Evolutionary conservation across 257 asterid species (phyloP).

Genomic region (Salvia splendens): DNA sequence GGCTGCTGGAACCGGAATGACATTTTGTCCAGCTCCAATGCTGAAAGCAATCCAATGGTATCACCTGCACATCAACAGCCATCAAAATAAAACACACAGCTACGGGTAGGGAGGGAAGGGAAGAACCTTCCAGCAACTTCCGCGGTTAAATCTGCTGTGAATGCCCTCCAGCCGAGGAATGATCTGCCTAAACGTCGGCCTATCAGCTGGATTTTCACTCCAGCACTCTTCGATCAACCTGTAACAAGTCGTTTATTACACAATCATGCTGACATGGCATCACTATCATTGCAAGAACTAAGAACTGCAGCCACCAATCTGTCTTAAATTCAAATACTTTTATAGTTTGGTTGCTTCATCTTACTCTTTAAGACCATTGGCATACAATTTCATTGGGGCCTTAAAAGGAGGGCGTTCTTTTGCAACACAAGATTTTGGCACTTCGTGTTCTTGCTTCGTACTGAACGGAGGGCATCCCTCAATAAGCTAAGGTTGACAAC

Average conservation of each 20-base stretch:
- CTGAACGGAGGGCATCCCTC: constrained; percentile 80
- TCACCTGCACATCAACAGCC: constrained; percentile 36
- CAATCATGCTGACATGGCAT: neutral
- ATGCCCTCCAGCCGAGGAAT: constrained; percentile 77
- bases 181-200: constrained; percentile 84
- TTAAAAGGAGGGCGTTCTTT: constrained; percentile 81
- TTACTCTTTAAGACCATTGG: constrained; percentile 80
- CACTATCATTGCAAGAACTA: neutral
- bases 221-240: constrained; percentile 94
- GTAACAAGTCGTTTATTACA: constrained; percentile 25
- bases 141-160: constrained; percentile 54
- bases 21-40: constrained; percentile 53
- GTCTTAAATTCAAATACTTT: too few species aligned
- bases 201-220: constrained; percentile 66
- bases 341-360: too few species aligned
- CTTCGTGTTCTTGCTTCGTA: constrained; percentile 61
- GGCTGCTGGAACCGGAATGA: constrained; percentile 39
- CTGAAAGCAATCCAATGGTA: constrained; percentile 68
- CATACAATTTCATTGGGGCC: constrained; percentile 64
- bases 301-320: neutral
- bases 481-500: constrained; percentile 56
- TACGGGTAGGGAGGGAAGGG: neutral
- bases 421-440: constrained; percentile 57
- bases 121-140: constrained; percentile 85
- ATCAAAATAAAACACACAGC: neutral